Evolutionary conservation across 345 rosid genomes (phyloP), one percentile per base, ranked within the genome.

Genomic region (Mallotus nudiflorus): DNA sequence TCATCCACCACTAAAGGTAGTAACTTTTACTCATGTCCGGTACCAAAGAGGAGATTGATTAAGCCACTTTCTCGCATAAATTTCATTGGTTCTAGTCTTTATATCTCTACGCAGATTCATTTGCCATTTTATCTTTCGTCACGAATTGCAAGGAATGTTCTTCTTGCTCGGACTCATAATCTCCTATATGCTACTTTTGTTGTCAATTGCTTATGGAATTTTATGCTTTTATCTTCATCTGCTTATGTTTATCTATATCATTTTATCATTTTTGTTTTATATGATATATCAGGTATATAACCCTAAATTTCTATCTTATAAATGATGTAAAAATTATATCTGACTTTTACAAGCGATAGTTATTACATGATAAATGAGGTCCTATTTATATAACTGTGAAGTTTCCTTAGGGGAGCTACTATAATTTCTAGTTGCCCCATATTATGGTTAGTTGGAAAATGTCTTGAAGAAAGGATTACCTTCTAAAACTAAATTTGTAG

Each of bases 1-100:
- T n/a, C n/a, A 60, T 16, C 70, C 73, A 51, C 60, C 72, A 2
- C 78, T 86, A 7, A 90, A 90, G 65, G 99, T 98, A 53, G 89
- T 95, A 44, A 92, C 96, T 0, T 75, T 88, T n/a, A 90, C 97
- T 8, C 96, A 90, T 78, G 96, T 95, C 55, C 85, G 99, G 2
- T 95, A 92, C 85, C 84, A 58, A 8, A 84, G 79, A 35, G 97
- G 96, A 12, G 98, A 95, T 49, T 87, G 35, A 42, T 66, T 95
- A 16, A 97, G 98, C 35, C 91, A 87, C 60, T 90, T 92, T 80
- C 87, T 95, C 11, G 98, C 94, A 6, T 95, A 97, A 94, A 76
- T 92, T 77, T 95, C 99, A 0, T 91, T 95, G 20, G 83, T 89
- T 31, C 98, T 96, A 0, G 93, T 92, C 67, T 95, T 95, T 86